phyloP scores from a whole-genome alignment of 768 basidiomycete genomes.

The Tricholoma sp. region DNA sequence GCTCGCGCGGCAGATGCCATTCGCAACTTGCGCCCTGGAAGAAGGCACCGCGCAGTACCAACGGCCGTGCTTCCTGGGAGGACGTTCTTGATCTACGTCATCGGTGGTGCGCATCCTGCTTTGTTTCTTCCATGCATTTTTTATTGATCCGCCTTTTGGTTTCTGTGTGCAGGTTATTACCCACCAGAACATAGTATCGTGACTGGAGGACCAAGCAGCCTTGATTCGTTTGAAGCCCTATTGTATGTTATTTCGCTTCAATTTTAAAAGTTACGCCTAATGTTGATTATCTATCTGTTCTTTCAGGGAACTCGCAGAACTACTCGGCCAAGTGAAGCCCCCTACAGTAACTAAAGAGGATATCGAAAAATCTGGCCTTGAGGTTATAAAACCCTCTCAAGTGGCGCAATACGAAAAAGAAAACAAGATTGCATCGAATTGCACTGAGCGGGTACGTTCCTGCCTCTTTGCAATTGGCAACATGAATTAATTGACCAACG shows the following conservation, averaged over 20 bases:
- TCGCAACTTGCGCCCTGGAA: conserved; percentile 45
- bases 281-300: conserved; percentile 1
- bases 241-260: conserved; percentile 40
- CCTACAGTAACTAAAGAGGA: conserved; percentile 80
- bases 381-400: conserved; percentile 58
- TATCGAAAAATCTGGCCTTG: conserved; percentile 78
- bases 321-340: conserved; percentile 78
- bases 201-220: conserved; percentile 61
- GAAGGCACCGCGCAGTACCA: conserved; percentile 15
- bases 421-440: conserved; percentile 69
- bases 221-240: conserved; percentile 78
- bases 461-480: background rate
- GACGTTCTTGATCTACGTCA: conserved; percentile 89
- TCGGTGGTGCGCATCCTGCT: conserved; percentile 50
- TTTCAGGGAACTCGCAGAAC: conserved; percentile 71
- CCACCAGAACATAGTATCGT: conserved; percentile 87
- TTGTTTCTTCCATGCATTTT: background rate
- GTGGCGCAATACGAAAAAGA: conserved; percentile 52
- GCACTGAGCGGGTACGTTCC: conserved; percentile 65
- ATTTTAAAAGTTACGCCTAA: conserved; percentile 10
- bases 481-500: background rate
- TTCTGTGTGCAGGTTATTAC: conserved; percentile 65
- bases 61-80: conserved; percentile 31
- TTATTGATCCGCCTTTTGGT: conserved; percentile 6
- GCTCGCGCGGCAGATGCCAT: conserved; percentile 60